Percentiles rank a stretch among this genome's conserved stretches.
Evolutionary conservation across 2,329 filamentous ascomycete species (phyloP).

Genomic region (Xylariaceae sp.): DNA sequence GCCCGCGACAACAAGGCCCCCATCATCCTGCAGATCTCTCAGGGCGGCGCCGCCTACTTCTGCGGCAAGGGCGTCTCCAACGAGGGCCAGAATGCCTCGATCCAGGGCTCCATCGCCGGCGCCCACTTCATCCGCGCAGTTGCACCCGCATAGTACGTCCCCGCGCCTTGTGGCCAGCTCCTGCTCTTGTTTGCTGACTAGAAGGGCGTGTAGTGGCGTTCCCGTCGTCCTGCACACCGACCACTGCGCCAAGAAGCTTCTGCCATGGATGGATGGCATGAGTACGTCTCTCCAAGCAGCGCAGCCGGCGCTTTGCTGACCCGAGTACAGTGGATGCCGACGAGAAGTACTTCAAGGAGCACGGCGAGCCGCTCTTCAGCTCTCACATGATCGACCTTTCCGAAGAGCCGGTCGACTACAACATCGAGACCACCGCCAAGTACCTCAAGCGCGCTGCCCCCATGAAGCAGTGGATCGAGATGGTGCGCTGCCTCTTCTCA

Average conservation of each 20-base stretch:
- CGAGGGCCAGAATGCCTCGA: conserved; percentile 73
- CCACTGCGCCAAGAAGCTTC: conserved; percentile 98
- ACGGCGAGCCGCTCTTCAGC: conserved; percentile 88
- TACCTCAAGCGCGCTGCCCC: conserved; percentile 92
- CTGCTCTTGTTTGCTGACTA: background rate
- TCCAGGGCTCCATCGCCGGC: conserved; percentile 78
- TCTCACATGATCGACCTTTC: conserved; percentile 97
- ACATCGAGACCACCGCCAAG: conserved; percentile 84
- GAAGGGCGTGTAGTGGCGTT: too few species aligned
- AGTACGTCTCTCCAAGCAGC: conserved; percentile 16
- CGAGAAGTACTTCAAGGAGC: conserved; percentile 88
- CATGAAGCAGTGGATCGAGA: conserved; percentile 99
- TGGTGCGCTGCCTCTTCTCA: too few species aligned
- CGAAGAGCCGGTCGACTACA: conserved; percentile 71
- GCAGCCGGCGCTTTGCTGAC: background rate
- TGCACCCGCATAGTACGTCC: conserved; percentile 60
- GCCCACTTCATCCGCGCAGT: conserved; percentile 90
- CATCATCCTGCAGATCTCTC: conserved; percentile 86
- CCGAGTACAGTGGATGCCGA: conserved; percentile 61
- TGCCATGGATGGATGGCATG: conserved; percentile 96
- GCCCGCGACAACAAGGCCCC: conserved; percentile 86
- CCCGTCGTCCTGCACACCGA: conserved; percentile 95
- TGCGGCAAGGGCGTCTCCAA: conserved; percentile 86
- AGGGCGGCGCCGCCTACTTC: conserved; percentile 91
- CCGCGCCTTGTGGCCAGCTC: background rate